Evolutionary conservation across 208 protist species (phyloP), one percentile per base, ranked within the genome.

Genomic region (Trypanosoma conorhini): DNA sequence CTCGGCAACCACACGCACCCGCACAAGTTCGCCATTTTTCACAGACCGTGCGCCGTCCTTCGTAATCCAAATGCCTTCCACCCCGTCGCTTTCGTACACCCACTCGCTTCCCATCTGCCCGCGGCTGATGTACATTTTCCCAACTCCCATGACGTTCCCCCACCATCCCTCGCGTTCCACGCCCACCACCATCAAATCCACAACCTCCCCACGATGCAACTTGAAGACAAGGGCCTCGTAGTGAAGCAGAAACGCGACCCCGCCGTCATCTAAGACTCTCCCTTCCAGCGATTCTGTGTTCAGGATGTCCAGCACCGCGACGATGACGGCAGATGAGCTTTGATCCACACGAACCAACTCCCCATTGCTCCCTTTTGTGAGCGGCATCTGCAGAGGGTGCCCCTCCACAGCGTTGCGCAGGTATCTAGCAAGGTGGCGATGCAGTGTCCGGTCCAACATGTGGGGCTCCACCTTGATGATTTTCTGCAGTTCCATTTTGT

Each of bases 151-250:
- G 35, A 91, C 90, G 33, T 74, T 83, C 26, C 82, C 85, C 79
- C 80, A 90, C 76, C 83, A 93, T 22, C 91, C 91, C n/a, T 91
- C 88, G 21, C 76, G 76, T 54, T 81, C 83, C 10, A 94, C 81
- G 5, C 82, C 72, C 30, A 66, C 74, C 28, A 96, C 91, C 19
- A 88, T 58, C n/a, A 91, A 58, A 67, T 96, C 91, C 0, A 96
- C 67, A 42, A 96, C 91, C 82, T 96, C 91, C 19, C 88, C 91
- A 5, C 83, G 86, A 72, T 92, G 87, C 42, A 94, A 77, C 70
- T 93, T 92, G 54, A 94, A 69, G 40, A 96, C 91, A 66, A 93
- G 71, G 50, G 88, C 91, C 54, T 91, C 85, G 64, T 96, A 96
- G 26, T 81, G 83, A 1, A 96, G 70, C 22, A 83, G 58, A 67